Evolutionary conservation across 495 filamentous ascomycete genomes (phyloP).

Genomic region (Parmelia sp.): DNA sequence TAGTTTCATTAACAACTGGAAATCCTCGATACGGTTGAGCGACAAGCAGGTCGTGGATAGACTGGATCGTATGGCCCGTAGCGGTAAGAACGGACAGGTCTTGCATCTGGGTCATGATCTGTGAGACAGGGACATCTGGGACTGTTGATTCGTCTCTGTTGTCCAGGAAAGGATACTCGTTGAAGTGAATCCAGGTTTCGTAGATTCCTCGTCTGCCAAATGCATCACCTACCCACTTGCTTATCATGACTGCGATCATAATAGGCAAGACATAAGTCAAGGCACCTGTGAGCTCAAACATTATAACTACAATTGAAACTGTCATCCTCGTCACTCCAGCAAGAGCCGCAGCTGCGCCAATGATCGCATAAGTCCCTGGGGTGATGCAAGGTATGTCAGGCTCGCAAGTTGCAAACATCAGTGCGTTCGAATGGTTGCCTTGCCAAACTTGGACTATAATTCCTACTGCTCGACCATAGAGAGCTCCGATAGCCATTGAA

Average conservation of each 20-base stretch:
- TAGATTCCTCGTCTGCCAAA: slow-evolving; percentile 94
- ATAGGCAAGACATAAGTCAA: slow-evolving; percentile 96
- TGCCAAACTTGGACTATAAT: slow-evolving; percentile 89
- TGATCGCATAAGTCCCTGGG: slow-evolving; percentile 91
- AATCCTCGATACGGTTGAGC: slow-evolving; percentile 82
- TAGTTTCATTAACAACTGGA: slow-evolving; percentile 74
- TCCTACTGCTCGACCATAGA: slow-evolving; percentile 86
- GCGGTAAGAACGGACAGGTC: slow-evolving; percentile 85
- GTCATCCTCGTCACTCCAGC: slow-evolving; percentile 99
- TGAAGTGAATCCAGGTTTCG: slow-evolving; percentile 94
- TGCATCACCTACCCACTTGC: slow-evolving; percentile 97
- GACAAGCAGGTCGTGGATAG: slow-evolving; percentile 59
- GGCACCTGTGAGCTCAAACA: slow-evolving; percentile 96
- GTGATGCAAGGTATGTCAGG: slow-evolving; percentile 88
- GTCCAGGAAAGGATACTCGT: slow-evolving; percentile 93
- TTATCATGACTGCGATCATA: slow-evolving; percentile 99
- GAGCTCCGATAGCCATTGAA: slow-evolving; percentile 92
- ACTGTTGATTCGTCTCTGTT: slow-evolving; percentile 76
- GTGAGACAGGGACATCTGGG: slow-evolving; percentile 75
- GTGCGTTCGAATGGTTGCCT: slow-evolving; percentile 62
- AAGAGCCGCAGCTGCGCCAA: slow-evolving; percentile 91
- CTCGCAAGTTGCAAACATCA: slow-evolving; percentile 74
- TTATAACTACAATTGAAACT: slow-evolving; percentile 93
- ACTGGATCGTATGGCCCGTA: slow-evolving; percentile 76
- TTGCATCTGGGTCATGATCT: slow-evolving; percentile 88